phyloP scores from a whole-genome alignment of 2,329 filamentous ascomycete species.

The Aspergillus fumigatus region DNA sequence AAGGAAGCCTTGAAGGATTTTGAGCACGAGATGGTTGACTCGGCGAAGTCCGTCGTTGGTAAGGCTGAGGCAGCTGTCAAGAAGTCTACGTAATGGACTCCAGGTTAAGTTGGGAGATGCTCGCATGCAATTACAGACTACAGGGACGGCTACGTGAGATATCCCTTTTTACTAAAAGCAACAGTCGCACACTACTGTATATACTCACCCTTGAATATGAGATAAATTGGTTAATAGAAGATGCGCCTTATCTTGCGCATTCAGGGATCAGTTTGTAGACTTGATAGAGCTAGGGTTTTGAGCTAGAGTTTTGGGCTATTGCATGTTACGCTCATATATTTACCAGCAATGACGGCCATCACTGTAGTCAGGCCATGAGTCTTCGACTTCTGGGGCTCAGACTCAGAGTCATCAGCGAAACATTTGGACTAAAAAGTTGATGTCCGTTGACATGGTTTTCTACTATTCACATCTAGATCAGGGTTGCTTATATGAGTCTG shows the following conservation, averaged over 20 bases:
- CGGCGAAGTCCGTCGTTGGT: conserved; percentile 30
- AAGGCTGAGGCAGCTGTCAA: conserved; percentile 33
- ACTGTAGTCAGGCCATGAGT: background rate
- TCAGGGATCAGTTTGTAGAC: background rate
- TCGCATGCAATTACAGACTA: background rate
- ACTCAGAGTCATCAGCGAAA: too few species aligned
- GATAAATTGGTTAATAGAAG: background rate
- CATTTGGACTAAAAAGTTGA: background rate
- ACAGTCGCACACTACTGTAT: background rate
- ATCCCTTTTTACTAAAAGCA: background rate
- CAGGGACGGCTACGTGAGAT: background rate
- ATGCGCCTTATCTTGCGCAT: background rate
- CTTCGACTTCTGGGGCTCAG: background rate
- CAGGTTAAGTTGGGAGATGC: background rate
- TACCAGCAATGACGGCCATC: background rate
- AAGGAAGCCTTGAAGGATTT: conserved; percentile 37
- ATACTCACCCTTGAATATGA: background rate
- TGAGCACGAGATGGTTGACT: conserved; percentile 32
- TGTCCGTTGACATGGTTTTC: too few species aligned
- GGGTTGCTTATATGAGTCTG: background rate
- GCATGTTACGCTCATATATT: background rate
- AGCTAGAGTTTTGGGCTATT: background rate
- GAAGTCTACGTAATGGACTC: conserved; percentile 18
- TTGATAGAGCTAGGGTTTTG: background rate
- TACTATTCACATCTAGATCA: background rate